These are phyloP conservation scores for Pseudoscleropodium purum DNA, from an alignment of 225 moss, liverwort and hornwort genomes.

Conservation along the genomic window DNA sequence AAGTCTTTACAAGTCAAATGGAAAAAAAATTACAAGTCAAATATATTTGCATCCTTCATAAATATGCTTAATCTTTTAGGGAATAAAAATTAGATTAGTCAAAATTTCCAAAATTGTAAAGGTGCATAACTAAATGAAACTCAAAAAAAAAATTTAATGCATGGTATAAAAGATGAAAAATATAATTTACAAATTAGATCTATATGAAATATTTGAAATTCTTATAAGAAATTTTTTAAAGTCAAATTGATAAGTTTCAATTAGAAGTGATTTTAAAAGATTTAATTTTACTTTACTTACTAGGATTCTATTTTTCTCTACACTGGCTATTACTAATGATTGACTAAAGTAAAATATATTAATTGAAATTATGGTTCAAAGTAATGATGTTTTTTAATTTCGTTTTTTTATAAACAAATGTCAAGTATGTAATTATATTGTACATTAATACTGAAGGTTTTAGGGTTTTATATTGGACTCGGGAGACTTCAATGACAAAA, in stretches of 20 bases:
- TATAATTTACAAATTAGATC: not conserved
- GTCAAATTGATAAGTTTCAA: not conserved
- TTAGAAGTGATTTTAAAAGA: not conserved
- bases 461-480: rapidly evolving
- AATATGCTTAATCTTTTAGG: not conserved
- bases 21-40: not conserved
- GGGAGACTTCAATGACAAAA: not conserved
- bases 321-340: not conserved
- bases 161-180: not conserved
- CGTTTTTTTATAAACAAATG: not conserved
- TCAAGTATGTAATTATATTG: not conserved
- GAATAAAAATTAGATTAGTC: no score
- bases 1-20: not conserved
- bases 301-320: rapidly evolving
- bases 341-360: not conserved
- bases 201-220: not conserved
- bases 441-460: not conserved
- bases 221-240: not conserved
- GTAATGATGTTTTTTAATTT: not conserved
- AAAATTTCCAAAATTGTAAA: not conserved
- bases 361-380: not conserved
- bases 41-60: not conserved
- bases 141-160: not conserved
- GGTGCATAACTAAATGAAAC: not conserved
- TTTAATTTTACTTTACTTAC: not conserved